Base-by-base conservation (phyloP, 2,329 filamentous ascomycete genomes). In the Clathrospora elynae region DNA sequence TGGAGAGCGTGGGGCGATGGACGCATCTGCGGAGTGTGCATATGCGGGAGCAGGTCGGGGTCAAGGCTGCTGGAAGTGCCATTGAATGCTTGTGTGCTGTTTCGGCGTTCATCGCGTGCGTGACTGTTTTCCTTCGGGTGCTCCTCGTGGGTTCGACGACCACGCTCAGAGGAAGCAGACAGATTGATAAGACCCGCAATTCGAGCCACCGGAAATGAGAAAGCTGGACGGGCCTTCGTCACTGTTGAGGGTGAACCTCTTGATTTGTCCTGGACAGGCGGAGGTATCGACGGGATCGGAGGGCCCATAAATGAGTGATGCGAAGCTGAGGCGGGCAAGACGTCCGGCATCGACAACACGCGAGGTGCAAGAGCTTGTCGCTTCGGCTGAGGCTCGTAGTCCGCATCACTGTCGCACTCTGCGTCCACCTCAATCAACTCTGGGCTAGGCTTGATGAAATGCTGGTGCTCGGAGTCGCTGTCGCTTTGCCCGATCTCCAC, bases 401-500 rank as follows among this genome's bases (percentile, higher is more conserved):
- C 35, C 6, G 24, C 26, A 4, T 51, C 23, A 23, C 32, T 38
- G 3, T 51, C 41, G 4, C 35, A 44, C 26, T 56, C 51, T 12
- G 29, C 47, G 24, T 53, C 41, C 14, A 24, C 12, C n/a, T 32
- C 28, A 13, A 28, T 9, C 10, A 16, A 10, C 6, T 24, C 12
- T 17, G 17, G 26, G 17, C 3, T 32, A 16, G 29, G 17, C 20
- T 37, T 10, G 1, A 18, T 12, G 13, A 13, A 5, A 24, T 35
- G 23, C n/a, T 8, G 26, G 11, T 11, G 12, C 8, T 22, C 17
- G 3, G 9, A 9, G n/a, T 39, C 30, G 3, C 25, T 25, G 9
- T 34, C 13, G 12, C 20, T 13, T 8, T 29, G 30, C 2, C 14
- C 2, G 17, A n/a, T 5, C 2, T n/a, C 13, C 28, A 19, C 17